Conservation (phyloP, 2,329 filamentous ascomycete species). For the Talaromyces amestolkiae region DNA sequence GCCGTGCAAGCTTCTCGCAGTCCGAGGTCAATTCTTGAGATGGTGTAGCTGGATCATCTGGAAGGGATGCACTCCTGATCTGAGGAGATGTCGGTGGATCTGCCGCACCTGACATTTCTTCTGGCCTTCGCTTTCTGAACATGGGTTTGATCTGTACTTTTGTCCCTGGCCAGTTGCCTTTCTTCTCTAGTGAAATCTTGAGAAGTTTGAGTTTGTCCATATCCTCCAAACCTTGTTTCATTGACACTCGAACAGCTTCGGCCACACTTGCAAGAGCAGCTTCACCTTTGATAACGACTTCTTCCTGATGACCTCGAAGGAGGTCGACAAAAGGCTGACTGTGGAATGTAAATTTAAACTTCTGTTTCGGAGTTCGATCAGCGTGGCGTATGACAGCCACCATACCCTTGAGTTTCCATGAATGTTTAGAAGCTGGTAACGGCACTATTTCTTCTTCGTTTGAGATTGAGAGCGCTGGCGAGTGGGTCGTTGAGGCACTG, state of each 20-base stretch:
- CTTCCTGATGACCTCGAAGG: conserved; percentile 91
- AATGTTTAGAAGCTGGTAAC: conserved; percentile 76
- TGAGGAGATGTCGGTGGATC: conserved; percentile 20
- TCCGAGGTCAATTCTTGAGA: conserved; percentile 25
- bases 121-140: conserved; percentile 84
- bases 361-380: conserved; percentile 96
- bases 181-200: conserved; percentile 84
- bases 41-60: conserved; percentile 27
- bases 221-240: conserved; percentile 79
- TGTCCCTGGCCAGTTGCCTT: conserved; percentile 89
- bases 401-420: conserved; percentile 97
- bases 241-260: conserved; percentile 77
- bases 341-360: conserved; percentile 99
- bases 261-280: conserved; percentile 85
- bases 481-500: conserved; percentile 28
- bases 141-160: conserved; percentile 99
- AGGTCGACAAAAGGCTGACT: conserved; percentile 93
- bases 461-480: conserved; percentile 27
- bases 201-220: conserved; percentile 79
- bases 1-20: conserved; percentile 40
- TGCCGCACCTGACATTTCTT: conserved; percentile 48
- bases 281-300: conserved; percentile 90
- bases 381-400: conserved; percentile 95
- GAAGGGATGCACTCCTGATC: conserved; percentile 1
- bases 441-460: conserved; percentile 26